Conservation (phyloP, 2,329 filamentous ascomycete genomes). For the Eutypa lata region DNA sequence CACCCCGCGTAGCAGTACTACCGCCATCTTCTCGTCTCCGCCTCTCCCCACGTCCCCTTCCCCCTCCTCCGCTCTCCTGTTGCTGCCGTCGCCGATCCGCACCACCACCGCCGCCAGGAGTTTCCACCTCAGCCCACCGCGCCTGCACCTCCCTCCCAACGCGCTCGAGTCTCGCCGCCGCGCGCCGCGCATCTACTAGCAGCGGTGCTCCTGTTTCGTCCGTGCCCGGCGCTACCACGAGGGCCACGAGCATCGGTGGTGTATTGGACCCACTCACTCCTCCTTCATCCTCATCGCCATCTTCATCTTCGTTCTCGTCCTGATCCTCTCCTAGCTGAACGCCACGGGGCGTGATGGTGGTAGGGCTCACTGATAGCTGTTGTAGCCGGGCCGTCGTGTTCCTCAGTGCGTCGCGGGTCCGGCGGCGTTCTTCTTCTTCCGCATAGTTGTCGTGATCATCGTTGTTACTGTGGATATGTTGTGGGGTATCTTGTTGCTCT, state of each 20-base stretch:
- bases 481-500: too few relatives aligned
- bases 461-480: not conserved
- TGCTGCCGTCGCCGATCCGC: not conserved
- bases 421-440: not conserved
- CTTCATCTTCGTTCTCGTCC: conserved; percentile 12
- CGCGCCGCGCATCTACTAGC: conserved; percentile 45
- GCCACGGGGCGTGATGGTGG: too few relatives aligned
- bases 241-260: conserved; percentile 51
- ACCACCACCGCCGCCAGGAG: too few relatives aligned
- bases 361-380: conserved; percentile 6
- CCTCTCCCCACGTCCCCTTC: too few relatives aligned
- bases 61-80: too few relatives aligned
- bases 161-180: conserved; percentile 50
- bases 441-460: not conserved
- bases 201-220: conserved; percentile 33
- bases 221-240: conserved; percentile 49
- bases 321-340: not conserved
- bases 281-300: too few relatives aligned
- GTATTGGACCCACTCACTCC: too few relatives aligned
- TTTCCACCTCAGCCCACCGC: conserved; percentile 40
- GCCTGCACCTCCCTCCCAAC: conserved; percentile 53
- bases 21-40: too few relatives aligned
- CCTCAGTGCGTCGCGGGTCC: not conserved
- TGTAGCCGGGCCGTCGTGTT: not conserved
- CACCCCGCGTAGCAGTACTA: too few relatives aligned